Percentiles rank a stretch among this genome's conserved stretches.
phyloP scores from a whole-genome alignment of 805 yeast species.

The Scheffersomyces ergatensis region DNA sequence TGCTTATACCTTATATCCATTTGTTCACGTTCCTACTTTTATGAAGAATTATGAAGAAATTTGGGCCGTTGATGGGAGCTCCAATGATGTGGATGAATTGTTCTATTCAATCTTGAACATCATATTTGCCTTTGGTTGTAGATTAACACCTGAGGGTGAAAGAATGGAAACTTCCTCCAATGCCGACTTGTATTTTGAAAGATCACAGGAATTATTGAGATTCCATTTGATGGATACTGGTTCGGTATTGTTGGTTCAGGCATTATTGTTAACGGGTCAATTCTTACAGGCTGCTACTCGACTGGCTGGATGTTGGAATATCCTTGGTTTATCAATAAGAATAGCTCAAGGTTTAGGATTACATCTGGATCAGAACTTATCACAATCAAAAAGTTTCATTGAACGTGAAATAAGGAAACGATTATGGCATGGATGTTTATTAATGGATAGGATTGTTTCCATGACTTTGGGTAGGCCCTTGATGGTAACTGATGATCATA shows the following conservation, averaged over 20 bases:
- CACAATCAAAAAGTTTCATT: conserved; percentile 7
- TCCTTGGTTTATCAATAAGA: conserved; percentile 9
- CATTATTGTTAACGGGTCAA: conserved; percentile 18
- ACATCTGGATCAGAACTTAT: conserved; percentile 6
- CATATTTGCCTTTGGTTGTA: conserved; percentile 20
- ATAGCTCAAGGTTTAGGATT: conserved; percentile 12
- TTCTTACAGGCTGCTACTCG: conserved; percentile 20
- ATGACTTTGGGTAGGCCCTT: conserved; percentile 23
- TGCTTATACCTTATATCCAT: conserved; percentile 20
- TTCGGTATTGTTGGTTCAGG: conserved; percentile 19
- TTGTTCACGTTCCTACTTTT: conserved; percentile 19
- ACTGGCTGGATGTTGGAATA: conserved; percentile 18
- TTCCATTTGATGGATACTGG: conserved; percentile 18
- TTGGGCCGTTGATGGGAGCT: conserved; percentile 10
- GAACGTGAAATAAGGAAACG: conserved; percentile 19
- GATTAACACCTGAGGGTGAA: conserved; percentile 6
- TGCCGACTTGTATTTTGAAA: conserved; percentile 16
- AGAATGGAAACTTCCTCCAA: conserved; percentile 1
- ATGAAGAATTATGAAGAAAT: conserved; percentile 16
- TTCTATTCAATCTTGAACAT: conserved; percentile 19
- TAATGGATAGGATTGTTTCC: conserved; percentile 20
- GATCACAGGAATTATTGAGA: conserved; percentile 14
- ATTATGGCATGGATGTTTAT: conserved; percentile 22
- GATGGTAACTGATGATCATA: conserved; percentile 14
- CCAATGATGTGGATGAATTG: conserved; percentile 12